Conservation (phyloP, 352 stramenopile genomes). For the Phytophthora cactorum region DNA sequence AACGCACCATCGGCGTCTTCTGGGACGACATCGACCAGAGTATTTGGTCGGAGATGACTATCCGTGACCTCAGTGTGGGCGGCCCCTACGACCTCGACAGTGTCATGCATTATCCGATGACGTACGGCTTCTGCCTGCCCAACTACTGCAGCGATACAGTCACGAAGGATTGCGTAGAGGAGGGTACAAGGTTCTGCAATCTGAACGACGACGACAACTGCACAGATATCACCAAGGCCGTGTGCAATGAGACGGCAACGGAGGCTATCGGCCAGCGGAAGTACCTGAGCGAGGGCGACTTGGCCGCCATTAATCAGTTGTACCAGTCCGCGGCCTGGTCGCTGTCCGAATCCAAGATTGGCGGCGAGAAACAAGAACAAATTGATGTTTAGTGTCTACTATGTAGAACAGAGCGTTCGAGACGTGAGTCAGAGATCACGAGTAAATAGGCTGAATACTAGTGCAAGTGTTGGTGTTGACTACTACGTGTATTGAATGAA, state of each 20-base stretch:
- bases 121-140: conserved; percentile 80
- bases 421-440: conserved; percentile 16
- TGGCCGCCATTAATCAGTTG: conserved; percentile 56
- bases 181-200: conserved; percentile 71
- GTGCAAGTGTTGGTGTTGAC: conserved; percentile 11
- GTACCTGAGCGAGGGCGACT: conserved; percentile 48
- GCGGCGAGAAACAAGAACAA: conserved; percentile 20
- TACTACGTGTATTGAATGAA: background rate
- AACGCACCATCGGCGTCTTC: conserved; percentile 73
- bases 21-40: conserved; percentile 77
- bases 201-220: conserved; percentile 75
- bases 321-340: conserved; percentile 42
- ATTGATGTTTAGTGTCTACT: conserved; percentile 35
- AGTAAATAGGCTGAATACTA: conserved; percentile 34
- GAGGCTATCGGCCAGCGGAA: conserved; percentile 73
- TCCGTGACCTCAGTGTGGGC: conserved; percentile 69
- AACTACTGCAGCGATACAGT: conserved; percentile 51
- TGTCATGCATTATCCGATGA: conserved; percentile 84
- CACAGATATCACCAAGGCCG: conserved; percentile 55
- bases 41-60: conserved; percentile 78
- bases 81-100: conserved; percentile 73
- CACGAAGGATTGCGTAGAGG: conserved; percentile 54
- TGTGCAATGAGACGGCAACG: conserved; percentile 66
- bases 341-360: conserved; percentile 33
- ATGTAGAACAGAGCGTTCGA: conserved; percentile 13